These are phyloP conservation scores for Hamigera avellanea DNA, from an alignment of 495 filamentous ascomycete genomes.

Conservation along the genomic window DNA sequence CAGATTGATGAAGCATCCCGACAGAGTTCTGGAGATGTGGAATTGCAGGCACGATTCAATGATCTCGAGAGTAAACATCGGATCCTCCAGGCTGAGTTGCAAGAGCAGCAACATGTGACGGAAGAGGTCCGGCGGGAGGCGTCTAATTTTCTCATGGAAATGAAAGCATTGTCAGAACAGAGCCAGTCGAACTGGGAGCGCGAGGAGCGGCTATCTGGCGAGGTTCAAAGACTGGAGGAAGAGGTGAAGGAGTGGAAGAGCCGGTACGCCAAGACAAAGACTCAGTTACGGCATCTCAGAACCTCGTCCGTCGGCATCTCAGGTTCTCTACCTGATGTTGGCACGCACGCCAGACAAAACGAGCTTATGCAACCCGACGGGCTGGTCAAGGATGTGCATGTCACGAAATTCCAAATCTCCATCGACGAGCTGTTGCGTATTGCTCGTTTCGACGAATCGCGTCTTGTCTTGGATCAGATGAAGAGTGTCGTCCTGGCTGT, in stretches of 20 bases:
- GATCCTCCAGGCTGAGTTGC: slow-evolving; percentile 55
- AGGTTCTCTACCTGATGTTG: slow-evolving; percentile 50
- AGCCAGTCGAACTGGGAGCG: slow-evolving; percentile 67
- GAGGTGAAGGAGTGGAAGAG: slow-evolving; percentile 82
- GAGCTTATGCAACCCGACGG: slow-evolving; percentile 63
- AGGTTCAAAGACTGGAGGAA: slow-evolving; percentile 62
- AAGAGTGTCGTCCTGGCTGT: slow-evolving; percentile 71
- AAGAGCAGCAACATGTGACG: slow-evolving; percentile 71
- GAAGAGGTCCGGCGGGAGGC: slow-evolving; percentile 83
- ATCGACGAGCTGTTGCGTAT: slow-evolving; percentile 83
- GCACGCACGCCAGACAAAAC: slow-evolving; percentile 51
- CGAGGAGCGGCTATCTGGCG: slow-evolving; percentile 62
- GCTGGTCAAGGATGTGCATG: slow-evolving; percentile 76
- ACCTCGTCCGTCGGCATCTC: slow-evolving; percentile 65
- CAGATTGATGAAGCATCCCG: slow-evolving; percentile 47
- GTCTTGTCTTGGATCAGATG: slow-evolving; percentile 64
- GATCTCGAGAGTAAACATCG: slow-evolving; percentile 62
- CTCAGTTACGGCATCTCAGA: slow-evolving; percentile 71
- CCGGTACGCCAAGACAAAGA: slow-evolving; percentile 77
- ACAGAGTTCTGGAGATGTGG: slow-evolving; percentile 24
- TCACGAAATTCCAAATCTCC: slow-evolving; percentile 90
- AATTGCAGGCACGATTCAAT: slow-evolving; percentile 43
- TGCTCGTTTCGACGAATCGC: slow-evolving; percentile 61
- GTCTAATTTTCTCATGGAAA: slow-evolving; percentile 72
- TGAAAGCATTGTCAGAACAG: slow-evolving; percentile 73